Conservation (phyloP, 495 filamentous ascomycete genomes). For the Haplographium delicatum region DNA sequence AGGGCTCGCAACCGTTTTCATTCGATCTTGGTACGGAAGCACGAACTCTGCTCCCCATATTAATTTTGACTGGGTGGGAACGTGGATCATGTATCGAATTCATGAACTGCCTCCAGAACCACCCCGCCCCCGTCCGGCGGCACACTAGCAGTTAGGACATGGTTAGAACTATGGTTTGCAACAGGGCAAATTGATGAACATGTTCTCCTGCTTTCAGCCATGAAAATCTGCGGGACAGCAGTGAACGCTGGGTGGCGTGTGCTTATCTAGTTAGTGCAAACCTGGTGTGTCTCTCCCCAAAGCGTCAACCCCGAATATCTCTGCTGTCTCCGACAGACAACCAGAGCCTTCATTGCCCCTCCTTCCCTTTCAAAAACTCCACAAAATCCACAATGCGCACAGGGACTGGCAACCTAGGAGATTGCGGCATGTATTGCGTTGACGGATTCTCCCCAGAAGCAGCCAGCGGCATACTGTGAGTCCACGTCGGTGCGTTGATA, state of each 20-base stretch:
- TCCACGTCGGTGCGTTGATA: too few species aligned
- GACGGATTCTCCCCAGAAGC: too few species aligned
- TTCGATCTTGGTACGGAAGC: conserved; percentile 20
- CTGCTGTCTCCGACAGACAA: neutral
- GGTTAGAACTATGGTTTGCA: neutral
- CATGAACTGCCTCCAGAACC: conserved; percentile 9
- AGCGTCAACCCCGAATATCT: neutral
- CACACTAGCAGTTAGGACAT: too few species aligned
- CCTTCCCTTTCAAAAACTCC: neutral
- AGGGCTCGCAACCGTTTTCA: neutral
- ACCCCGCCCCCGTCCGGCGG: too few species aligned
- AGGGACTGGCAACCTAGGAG: too few species aligned
- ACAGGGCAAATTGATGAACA: neutral
- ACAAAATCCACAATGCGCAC: neutral
- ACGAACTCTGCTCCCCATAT: conserved; percentile 17
- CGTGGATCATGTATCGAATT: conserved; percentile 15
- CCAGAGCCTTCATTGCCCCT: too few species aligned
- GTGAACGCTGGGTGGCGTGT: conserved; percentile 16
- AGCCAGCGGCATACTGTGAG: too few species aligned
- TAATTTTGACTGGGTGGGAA: conserved; percentile 8
- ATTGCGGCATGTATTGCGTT: too few species aligned
- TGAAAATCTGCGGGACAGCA: conserved; percentile 3
- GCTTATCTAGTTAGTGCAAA: conserved; percentile 12
- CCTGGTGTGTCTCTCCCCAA: neutral
- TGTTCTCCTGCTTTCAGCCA: neutral